A percentile compares a stretch with the other conserved stretches of the same genome.
phyloP scores from a whole-genome alignment of 345 rosid species.

The Gossypium herbaceum region DNA sequence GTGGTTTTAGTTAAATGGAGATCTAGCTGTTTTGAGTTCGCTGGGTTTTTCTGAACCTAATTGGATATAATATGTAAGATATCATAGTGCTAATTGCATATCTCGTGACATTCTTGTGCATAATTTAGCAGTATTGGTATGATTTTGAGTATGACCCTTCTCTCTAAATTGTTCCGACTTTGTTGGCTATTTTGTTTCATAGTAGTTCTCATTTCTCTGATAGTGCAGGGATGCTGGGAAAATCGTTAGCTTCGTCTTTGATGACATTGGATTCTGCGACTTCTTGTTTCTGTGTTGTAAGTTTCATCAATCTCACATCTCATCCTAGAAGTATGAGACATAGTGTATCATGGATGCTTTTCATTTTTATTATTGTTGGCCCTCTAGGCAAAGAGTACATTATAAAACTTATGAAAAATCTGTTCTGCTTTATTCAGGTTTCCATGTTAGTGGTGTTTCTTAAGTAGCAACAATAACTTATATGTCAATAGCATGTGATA shows the following conservation, averaged over 20 bases:
- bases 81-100: background rate
- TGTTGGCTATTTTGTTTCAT: background rate
- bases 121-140: background rate
- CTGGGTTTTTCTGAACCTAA: background rate
- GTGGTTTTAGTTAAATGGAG: background rate
- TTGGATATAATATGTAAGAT: background rate
- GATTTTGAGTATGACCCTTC: background rate
- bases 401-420: background rate
- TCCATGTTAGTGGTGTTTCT: too few species aligned
- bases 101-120: background rate
- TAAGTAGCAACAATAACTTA: background rate
- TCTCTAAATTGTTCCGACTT: background rate
- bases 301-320: constrained; percentile 14
- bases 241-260: constrained; percentile 51
- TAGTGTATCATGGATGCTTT: background rate
- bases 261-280: constrained; percentile 29
- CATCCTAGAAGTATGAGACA: background rate
- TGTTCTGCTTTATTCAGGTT: background rate
- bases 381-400: background rate
- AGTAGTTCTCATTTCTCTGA: constrained; percentile 6
- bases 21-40: background rate
- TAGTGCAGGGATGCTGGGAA: constrained; percentile 58
- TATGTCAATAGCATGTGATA: background rate
- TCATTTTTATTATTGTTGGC: background rate
- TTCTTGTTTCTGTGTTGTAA: constrained; percentile 28